Conservation (phyloP, 306 rosid genomes). For the Prunus salicina region DNA sequence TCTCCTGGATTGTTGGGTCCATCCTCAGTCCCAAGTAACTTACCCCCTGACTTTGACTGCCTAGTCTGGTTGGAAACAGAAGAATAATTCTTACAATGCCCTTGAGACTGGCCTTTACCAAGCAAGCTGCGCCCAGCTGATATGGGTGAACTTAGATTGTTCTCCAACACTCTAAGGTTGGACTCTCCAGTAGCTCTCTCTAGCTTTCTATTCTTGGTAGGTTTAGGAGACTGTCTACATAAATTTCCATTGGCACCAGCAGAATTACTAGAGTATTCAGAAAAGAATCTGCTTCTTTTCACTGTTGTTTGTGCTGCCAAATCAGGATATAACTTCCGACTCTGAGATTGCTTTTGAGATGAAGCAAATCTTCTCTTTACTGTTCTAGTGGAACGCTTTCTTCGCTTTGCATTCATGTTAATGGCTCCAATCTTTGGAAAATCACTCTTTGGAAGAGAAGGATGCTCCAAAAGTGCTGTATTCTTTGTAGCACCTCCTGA, state of each 20-base stretch:
- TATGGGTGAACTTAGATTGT: constrained; percentile 13
- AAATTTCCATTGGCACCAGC: constrained; percentile 19
- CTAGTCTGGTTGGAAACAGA: constrained; percentile 21
- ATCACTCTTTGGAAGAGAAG: constrained; percentile 15
- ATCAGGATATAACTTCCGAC: constrained; percentile 31
- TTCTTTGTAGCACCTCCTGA: constrained; percentile 25
- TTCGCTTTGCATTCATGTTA: constrained; percentile 29
- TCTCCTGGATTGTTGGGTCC: constrained; percentile 26
- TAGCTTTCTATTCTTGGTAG: constrained; percentile 12
- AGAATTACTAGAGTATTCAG: constrained; percentile 17
- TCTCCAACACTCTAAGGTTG: constrained; percentile 9
- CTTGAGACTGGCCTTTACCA: constrained; percentile 26
- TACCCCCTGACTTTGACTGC: constrained; percentile 11
- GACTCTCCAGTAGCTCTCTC: constrained; percentile 1
- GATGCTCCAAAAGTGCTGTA: constrained; percentile 17
- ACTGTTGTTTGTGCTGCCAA: constrained; percentile 21
- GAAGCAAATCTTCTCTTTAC: constrained; percentile 31
- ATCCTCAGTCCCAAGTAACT: constrained; percentile 25
- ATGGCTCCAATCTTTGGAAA: constrained; percentile 23
- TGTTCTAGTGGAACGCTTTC: constrained; percentile 38
- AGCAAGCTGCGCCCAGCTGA: constrained; percentile 8
- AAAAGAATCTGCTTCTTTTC: constrained; percentile 27
- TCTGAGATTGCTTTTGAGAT: constrained; percentile 17
- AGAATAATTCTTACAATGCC: constrained; percentile 13
- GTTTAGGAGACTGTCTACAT: constrained; percentile 21